Percentiles rank a stretch among this genome's conserved stretches.
These are phyloP conservation scores for Apiospora saccharicola DNA, from an alignment of 2,329 filamentous ascomycete genomes.

Conservation along the genomic window DNA sequence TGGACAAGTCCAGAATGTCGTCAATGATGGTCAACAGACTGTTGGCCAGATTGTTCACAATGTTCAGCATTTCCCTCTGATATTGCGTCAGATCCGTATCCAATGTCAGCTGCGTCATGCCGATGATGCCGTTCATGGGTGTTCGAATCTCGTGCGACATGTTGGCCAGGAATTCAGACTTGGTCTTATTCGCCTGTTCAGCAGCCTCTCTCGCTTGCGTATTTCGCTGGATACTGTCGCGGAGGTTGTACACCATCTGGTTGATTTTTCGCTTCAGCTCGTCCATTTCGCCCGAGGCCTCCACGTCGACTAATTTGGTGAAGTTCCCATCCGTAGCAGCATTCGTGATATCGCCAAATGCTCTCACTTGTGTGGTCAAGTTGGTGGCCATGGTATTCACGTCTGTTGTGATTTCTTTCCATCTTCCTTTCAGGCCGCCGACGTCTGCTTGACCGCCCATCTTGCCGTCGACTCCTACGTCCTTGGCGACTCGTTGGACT, in stretches of 20 bases:
- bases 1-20: constrained; percentile 76
- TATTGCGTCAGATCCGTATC: constrained; percentile 95
- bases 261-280: constrained; percentile 99
- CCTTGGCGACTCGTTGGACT: constrained; percentile 92
- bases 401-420: constrained; percentile 98
- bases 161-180: constrained; percentile 97
- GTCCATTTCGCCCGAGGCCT: constrained; percentile 98
- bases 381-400: constrained; percentile 91
- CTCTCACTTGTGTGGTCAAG: constrained; percentile 91
- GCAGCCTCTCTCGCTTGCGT: constrained; percentile 95
- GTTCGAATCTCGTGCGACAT: constrained; percentile 99
- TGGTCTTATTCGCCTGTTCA: constrained; percentile 96
- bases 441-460: constrained; percentile 98
- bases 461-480: constrained; percentile 97
- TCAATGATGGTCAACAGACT: constrained; percentile 97
- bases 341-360: constrained; percentile 98
- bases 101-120: constrained; percentile 95
- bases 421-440: constrained; percentile 88
- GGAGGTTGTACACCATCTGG: constrained; percentile 95
- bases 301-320: constrained; percentile 94
- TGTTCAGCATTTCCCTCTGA: constrained; percentile 97
- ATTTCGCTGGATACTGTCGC: constrained; percentile 96
- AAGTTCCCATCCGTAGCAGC: constrained; percentile 97
- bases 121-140: constrained; percentile 96
- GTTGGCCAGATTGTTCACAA: constrained; percentile 95